These are phyloP conservation scores for Diaporthe helianthi DNA, from an alignment of 2,329 filamentous ascomycete species.

Conservation along the genomic window DNA sequence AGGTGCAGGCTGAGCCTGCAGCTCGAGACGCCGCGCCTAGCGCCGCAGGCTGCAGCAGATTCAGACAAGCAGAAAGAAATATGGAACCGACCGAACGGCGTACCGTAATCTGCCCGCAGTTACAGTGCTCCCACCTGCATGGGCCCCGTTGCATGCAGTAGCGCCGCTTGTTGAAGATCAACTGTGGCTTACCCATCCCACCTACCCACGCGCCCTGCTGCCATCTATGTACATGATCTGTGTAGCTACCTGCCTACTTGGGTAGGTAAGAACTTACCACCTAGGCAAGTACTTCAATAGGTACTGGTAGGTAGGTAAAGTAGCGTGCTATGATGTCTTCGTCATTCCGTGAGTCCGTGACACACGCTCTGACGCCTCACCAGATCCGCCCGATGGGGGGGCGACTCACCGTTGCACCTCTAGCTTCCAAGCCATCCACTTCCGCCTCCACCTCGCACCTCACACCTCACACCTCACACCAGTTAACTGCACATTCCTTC, in stretches of 20 bases:
- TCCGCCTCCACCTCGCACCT: constrained; percentile 8
- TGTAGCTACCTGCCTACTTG: too few species aligned
- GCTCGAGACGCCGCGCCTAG: constrained; percentile 13
- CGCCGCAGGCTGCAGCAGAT: background rate
- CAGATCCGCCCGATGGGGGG: background rate
- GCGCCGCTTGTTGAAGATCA: constrained; percentile 20
- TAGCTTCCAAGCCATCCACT: constrained; percentile 21
- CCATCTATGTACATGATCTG: too few species aligned
- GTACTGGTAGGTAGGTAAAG: too few species aligned
- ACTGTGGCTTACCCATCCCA: constrained; percentile 14
- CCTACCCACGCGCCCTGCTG: too few species aligned
- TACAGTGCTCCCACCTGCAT: constrained; percentile 15
- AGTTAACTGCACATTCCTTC: too few species aligned
- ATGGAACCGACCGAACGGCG: constrained; percentile 17
- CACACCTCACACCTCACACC: too few species aligned
- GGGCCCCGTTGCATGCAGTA: constrained; percentile 27
- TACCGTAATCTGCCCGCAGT: constrained; percentile 23
- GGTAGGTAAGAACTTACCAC: too few species aligned
- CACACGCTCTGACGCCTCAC: constrained; percentile 19
- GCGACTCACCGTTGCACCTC: constrained; percentile 25
- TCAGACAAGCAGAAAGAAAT: too few species aligned
- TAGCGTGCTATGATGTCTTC: too few species aligned
- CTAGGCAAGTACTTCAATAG: too few species aligned
- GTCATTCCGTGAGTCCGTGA: constrained; percentile 9
- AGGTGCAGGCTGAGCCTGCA: constrained; percentile 7